phyloP scores from a whole-genome alignment of 371 early-diverging fungal species.

The Smittium culicis region DNA sequence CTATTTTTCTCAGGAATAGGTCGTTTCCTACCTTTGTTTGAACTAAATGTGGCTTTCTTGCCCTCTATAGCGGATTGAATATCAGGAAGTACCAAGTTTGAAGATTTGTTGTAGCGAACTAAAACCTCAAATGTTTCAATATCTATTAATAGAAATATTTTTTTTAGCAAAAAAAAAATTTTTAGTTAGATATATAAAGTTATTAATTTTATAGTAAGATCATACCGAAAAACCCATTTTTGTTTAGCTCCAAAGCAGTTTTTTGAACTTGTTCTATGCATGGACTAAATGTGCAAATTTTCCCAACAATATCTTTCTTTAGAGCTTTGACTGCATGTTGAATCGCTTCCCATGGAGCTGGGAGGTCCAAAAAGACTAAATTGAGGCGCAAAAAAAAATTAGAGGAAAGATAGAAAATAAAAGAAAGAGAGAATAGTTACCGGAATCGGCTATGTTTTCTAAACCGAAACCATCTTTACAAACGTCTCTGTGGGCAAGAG shows the following conservation, averaged over 20 bases:
- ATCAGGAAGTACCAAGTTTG: conserved; percentile 18
- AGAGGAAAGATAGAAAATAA: not conserved
- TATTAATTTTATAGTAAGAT: conserved; percentile 7
- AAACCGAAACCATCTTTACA: conserved; percentile 80
- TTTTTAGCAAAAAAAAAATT: conserved; percentile 26
- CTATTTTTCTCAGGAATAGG: no score
- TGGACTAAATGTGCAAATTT: conserved; percentile 86
- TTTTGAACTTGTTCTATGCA: conserved; percentile 89
- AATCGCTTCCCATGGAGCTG: conserved; percentile 92
- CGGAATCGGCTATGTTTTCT: conserved; percentile 51
- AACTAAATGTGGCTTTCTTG: conserved; percentile 20
- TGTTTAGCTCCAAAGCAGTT: conserved; percentile 56
- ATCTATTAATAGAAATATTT: no score
- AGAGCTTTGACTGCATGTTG: conserved; percentile 66
- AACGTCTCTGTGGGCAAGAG: conserved; percentile 69
- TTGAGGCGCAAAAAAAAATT: not conserved
- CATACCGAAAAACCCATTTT: conserved; percentile 43
- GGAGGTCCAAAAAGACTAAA: conserved; percentile 83
- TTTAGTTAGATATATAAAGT: no score
- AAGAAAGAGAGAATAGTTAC: conserved; percentile 24
- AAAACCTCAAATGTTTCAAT: conserved; percentile 34
- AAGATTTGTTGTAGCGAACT: conserved; percentile 23
- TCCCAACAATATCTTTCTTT: conserved; percentile 54
- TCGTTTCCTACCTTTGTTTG: conserved; percentile 11
- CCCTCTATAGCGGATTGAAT: conserved; percentile 27